Evolutionary conservation across 1,139 yeast genomes (phyloP), one percentile per base, ranked within the genome.

Genomic region (Scheffersomyces titani): DNA sequence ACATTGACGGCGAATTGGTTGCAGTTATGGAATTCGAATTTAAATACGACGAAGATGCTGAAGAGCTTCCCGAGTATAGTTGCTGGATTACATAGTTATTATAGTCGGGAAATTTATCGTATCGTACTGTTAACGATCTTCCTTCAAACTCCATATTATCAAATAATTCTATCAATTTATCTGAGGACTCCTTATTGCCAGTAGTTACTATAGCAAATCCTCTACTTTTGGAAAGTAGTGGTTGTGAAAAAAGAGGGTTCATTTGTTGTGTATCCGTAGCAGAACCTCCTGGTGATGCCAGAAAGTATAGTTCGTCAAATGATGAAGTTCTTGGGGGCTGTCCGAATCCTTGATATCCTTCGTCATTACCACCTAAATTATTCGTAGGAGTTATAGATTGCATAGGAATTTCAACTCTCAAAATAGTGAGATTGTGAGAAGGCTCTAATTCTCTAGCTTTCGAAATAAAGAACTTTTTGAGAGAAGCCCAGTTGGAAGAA

Each of bases 161-260:
- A 64, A 86, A 83, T 56, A 68, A 61, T 54, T 73, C 69, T 50
- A 88, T 86, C 6, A 88, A 76, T 54, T 71, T 72, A 30, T 77
- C 78, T 13, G 90, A 86, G n/a, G 82, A 82, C 30, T 73, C 75
- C 52, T 72, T 73, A 54, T 81, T 70, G 13, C 76, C 78, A 36
- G 88, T 86, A 9, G 83, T 77, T 0, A 87, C 90, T 45, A 88
- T 83, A 1, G 91, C 92, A 72, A 84, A 87, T 3, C 93, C 92
- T 63, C 86, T 80, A 56, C 80, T 72, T 59, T 66, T 57, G 67
- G 59, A 45, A 18, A 54, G n/a, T 44, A 50, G 2, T 47, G 51
- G 45, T 30, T 51, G 55, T 30, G 47, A 13, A 19, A 46, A 22
- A 6, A 46, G 20, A 22, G 18, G 49, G 24, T 9, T 40, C 44